A percentile compares a stretch with the other conserved stretches of the same genome.
These are phyloP conservation scores for Artemisia tridentata DNA, from an alignment of 129 eudicot species.

Conservation along the genomic window DNA sequence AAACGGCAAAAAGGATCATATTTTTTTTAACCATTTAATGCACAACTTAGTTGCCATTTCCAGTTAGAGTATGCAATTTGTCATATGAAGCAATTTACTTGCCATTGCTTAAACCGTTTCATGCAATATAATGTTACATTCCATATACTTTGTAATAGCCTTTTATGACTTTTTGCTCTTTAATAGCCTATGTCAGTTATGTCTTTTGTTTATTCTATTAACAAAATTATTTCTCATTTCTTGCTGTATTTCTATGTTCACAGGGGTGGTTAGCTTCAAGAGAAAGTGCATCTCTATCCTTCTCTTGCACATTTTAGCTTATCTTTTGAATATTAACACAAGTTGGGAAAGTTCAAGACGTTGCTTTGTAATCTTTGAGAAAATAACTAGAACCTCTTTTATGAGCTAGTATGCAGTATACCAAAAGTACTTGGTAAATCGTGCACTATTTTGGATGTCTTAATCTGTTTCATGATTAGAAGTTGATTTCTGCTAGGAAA, in stretches of 20 bases:
- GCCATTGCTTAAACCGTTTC: too few species aligned
- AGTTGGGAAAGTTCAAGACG: slow-evolving; percentile 4
- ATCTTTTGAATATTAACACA: slow-evolving; percentile 6
- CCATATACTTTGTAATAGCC: neutral
- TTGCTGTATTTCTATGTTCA: neutral
- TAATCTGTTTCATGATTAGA: neutral
- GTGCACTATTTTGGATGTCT: neutral
- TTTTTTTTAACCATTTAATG: too few species aligned
- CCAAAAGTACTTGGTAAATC: neutral
- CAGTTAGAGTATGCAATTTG: too few species aligned
- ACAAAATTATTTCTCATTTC: neutral
- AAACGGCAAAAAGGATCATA: too few species aligned
- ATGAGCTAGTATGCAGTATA: neutral
- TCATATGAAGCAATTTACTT: too few species aligned
- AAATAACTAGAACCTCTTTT: slow-evolving; percentile 14
- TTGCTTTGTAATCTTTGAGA: slow-evolving; percentile 5
- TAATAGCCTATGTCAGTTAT: neutral
- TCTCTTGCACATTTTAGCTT: neutral
- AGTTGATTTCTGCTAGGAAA: neutral
- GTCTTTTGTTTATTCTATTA: neutral
- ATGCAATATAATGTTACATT: too few species aligned
- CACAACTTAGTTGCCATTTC: too few species aligned
- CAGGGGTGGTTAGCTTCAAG: slow-evolving; percentile 15
- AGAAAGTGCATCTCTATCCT: neutral
- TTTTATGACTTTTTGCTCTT: too few species aligned